These are phyloP conservation scores for Coffea humblotiana DNA, from an alignment of 305 asterid species.

Conservation along the genomic window DNA sequence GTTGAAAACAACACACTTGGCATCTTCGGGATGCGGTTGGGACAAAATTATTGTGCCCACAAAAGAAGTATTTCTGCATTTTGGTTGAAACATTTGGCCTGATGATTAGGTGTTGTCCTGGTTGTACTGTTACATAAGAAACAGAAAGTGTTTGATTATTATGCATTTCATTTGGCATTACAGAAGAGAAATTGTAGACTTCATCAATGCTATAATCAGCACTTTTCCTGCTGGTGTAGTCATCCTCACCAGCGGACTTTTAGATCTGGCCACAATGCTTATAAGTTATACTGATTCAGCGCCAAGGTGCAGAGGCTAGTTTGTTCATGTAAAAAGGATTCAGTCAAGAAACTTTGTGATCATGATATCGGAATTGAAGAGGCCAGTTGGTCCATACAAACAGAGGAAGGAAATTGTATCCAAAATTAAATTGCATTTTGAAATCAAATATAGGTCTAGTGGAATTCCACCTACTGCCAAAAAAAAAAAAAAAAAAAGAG, in stretches of 20 bases:
- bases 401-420: too few species aligned
- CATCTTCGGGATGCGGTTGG: background rate
- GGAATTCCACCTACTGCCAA: constrained; percentile 5
- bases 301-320: background rate
- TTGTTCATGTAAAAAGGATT: background rate
- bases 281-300: background rate
- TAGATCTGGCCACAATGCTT: background rate
- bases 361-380: too few species aligned
- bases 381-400: too few species aligned
- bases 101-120: constrained; percentile 4
- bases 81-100: constrained; percentile 3
- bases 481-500: background rate
- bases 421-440: background rate
- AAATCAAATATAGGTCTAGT: background rate
- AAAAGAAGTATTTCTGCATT: background rate
- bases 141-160: constrained; percentile 1
- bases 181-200: background rate
- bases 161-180: background rate
- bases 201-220: background rate
- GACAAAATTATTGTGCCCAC: background rate
- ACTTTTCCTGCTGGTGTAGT: background rate
- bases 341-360: background rate
- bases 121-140: background rate
- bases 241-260: constrained; percentile 2
- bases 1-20: background rate